Conservation (phyloP, 306 rosid genomes). For the Begonia masoniana region DNA sequence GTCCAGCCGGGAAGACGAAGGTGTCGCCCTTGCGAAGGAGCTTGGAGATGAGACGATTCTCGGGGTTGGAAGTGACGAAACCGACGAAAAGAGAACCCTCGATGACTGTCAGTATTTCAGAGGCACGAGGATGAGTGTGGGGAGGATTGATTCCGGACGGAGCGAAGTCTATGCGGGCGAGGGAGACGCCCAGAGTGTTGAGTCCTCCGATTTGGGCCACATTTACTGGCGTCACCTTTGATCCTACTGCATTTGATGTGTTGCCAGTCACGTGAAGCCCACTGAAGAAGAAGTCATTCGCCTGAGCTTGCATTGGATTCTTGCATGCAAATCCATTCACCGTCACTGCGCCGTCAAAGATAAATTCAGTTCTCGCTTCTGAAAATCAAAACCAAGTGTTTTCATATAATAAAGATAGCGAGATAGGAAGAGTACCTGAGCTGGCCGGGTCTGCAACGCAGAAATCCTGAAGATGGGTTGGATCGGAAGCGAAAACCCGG, state of each 20-base stretch:
- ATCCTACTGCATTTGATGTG: conserved; percentile 13
- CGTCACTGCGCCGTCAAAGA: conserved; percentile 4
- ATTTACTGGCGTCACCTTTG: conserved; percentile 14
- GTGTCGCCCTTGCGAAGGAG: conserved; percentile 25
- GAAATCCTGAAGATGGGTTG: conserved; percentile 29
- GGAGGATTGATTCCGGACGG: conserved; percentile 23
- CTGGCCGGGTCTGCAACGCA: conserved; percentile 24
- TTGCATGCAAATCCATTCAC: conserved; percentile 23
- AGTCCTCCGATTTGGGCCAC: conserved; percentile 19
- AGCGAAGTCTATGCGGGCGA: conserved; percentile 20
- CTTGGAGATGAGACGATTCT: conserved; percentile 17
- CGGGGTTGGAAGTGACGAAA: conserved; percentile 20
- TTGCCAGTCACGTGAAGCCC: conserved; percentile 19
- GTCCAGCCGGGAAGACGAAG: conserved; percentile 28
- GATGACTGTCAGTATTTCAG: conserved; percentile 21
- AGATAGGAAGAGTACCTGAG: conserved; percentile 3
- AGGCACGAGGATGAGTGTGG: conserved; percentile 31
- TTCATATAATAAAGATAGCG: too few species aligned
- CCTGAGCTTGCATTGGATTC: conserved; percentile 12
- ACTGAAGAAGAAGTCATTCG: conserved; percentile 13
- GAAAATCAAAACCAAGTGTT: too few species aligned
- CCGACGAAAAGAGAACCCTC: conserved; percentile 28
- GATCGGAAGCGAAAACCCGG: conserved; percentile 11
- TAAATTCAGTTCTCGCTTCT: too few species aligned
- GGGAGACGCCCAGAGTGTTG: conserved; percentile 28